Conservation (phyloP, 2,329 filamentous ascomycete species). For the Fusarium setosum region DNA sequence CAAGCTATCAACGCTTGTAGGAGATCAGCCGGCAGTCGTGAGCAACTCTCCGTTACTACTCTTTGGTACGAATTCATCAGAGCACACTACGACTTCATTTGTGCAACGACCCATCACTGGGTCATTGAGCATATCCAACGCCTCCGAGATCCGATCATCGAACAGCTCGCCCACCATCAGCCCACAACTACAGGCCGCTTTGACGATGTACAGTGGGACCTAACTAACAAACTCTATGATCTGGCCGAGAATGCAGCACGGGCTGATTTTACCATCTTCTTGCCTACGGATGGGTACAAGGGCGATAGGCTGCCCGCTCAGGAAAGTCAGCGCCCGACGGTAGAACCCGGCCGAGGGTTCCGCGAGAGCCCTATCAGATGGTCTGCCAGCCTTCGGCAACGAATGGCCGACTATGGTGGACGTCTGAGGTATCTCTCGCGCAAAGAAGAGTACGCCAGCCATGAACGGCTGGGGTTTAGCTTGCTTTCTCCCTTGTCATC, state of each 20-base stretch:
- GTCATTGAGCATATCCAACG: constrained; percentile 37
- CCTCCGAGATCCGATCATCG: constrained; percentile 26
- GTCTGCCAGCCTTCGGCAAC: constrained; percentile 12
- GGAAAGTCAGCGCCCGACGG: constrained; percentile 7
- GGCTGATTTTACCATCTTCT: constrained; percentile 40
- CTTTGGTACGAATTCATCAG: constrained; percentile 43
- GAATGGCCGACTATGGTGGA: constrained; percentile 10
- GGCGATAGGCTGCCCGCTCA: constrained; percentile 29
- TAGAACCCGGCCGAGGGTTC: neutral
- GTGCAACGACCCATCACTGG: constrained; percentile 39
- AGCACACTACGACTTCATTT: constrained; percentile 36
- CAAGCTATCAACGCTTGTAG: constrained; percentile 38
- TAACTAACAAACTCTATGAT: constrained; percentile 41
- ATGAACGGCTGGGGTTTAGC: neutral
- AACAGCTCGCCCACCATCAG: constrained; percentile 8
- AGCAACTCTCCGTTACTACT: constrained; percentile 27
- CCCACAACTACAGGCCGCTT: neutral
- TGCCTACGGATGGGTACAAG: constrained; percentile 45
- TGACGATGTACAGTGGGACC: constrained; percentile 22
- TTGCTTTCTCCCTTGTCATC: accelerated
- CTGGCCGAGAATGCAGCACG: constrained; percentile 32
- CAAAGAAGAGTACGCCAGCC: constrained; percentile 6
- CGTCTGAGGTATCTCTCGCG: constrained; percentile 2
- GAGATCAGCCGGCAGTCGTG: neutral
- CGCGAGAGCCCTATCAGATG: constrained; percentile 18